phyloP scores from a whole-genome alignment of 2,329 filamentous ascomycete species.

The Penicillium sp. region DNA sequence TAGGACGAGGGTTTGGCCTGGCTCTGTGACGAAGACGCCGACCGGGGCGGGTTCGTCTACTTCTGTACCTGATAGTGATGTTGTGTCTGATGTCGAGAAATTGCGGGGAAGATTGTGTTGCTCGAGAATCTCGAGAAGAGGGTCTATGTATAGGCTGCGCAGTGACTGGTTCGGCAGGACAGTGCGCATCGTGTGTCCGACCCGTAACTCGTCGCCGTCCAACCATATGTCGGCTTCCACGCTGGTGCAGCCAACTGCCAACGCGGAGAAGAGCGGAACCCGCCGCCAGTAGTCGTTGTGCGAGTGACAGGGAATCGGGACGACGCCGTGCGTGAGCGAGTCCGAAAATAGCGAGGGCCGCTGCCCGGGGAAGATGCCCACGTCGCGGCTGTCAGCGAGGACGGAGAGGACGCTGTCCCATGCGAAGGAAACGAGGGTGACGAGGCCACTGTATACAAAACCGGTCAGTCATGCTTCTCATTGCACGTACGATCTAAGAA shows the following conservation, averaged over 20 bases:
- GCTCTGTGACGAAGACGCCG: slow-evolving; percentile 61
- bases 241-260: slow-evolving; percentile 61
- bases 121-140: slow-evolving; percentile 61
- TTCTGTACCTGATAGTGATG: not conserved
- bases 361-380: not conserved
- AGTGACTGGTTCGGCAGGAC: slow-evolving; percentile 62
- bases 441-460: slow-evolving; percentile 1
- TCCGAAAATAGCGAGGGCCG: slow-evolving; percentile 10
- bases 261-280: slow-evolving; percentile 64
- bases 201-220: slow-evolving; percentile 58
- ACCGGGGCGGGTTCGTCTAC: slow-evolving; percentile 22
- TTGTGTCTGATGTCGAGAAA: not conserved
- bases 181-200: slow-evolving; percentile 63
- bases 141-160: slow-evolving; percentile 64
- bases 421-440: slow-evolving; percentile 6
- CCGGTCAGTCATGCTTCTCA: not conserved
- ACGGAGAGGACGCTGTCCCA: slow-evolving; percentile 5
- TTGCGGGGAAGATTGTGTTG: slow-evolving; percentile 46
- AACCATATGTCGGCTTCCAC: slow-evolving; percentile 73
- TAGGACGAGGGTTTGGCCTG: slow-evolving; percentile 59
- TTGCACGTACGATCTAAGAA: no score
- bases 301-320: slow-evolving; percentile 63
- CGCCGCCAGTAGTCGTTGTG: slow-evolving; percentile 73
- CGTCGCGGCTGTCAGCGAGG: not conserved
- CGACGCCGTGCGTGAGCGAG: slow-evolving; percentile 39